Evolutionary conservation across 306 rosid genomes (phyloP), one percentile per base, ranked within the genome.

Genomic region (Begonia masoniana): DNA sequence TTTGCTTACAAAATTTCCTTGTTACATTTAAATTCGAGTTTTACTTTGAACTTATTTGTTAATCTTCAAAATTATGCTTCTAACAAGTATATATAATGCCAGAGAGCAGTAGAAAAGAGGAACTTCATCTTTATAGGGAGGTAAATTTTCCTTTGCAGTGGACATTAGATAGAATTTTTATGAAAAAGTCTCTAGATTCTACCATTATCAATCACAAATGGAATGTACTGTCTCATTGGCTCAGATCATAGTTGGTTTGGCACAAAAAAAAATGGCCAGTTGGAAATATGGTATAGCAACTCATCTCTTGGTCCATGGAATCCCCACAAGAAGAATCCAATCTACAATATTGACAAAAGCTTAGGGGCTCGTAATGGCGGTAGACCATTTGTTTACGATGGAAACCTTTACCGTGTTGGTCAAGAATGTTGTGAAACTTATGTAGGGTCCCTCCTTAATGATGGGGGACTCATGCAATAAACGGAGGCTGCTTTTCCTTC

Each of bases 331-430:
- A 79, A 80, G 64, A 87, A 86, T 54, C 95, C 99, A 52, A 77
- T 92, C 56, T 79, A 81, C 66, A 92, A 92, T 68, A 56, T 63
- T 9, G 77, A 81, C 67, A 79, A 67, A 82, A 83, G 96, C 66
- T 58, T 69, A 35, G 99, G 96, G 54, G 95, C 99, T 68, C 96
- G 99, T 49, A 92, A 92, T 50, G 99, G 95, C 56, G 99, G 99
- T 68, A 79, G 99, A 13, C 99, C 99, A 21, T 92, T 92, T 65
- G 13, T 81, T 54, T 75, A 79, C 3, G 62, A 81, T 9, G 99
- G 93, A 49, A 63, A 73, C 69, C 82, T 92, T 66, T 83, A 86
- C 59, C 96, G 99, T 13, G 51, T 77, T 60, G 99, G 99, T 47
- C 99, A 86, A 65, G 96, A 92, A 71, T 86, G 96, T 52, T 88